These are phyloP conservation scores for Raddia guianensis DNA, from an alignment of 176 grass and related monocot genomes.

Conservation along the genomic window DNA sequence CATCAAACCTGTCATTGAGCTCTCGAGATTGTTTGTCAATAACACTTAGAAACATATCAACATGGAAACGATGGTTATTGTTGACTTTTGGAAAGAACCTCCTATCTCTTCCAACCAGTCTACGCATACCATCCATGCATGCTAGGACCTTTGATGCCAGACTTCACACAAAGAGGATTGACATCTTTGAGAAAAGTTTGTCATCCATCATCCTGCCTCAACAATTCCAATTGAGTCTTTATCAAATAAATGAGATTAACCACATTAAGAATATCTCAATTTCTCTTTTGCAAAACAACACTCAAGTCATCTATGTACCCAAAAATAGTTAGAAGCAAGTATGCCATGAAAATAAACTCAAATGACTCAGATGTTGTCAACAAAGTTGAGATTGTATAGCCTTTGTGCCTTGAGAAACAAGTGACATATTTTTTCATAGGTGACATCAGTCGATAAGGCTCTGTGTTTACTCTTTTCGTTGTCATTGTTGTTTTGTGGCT, in stretches of 20 bases:
- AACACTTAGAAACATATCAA: too few species aligned
- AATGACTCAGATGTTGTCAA: conserved; percentile 9
- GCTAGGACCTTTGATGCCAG: neutral
- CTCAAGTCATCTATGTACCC: conserved; percentile 16
- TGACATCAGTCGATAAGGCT: too few species aligned
- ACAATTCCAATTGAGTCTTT: neutral
- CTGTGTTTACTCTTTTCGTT: too few species aligned
- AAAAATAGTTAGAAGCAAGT: conserved; percentile 22
- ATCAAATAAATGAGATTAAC: neutral
- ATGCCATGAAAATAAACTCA: conserved; percentile 15
- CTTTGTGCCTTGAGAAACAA: neutral
- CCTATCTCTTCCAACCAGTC: neutral
- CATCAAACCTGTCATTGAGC: too few species aligned
- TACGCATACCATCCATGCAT: conserved; percentile 12
- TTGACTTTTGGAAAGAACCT: too few species aligned
- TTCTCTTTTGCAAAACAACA: conserved; percentile 9
- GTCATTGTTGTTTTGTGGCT: too few species aligned
- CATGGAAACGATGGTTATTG: too few species aligned
- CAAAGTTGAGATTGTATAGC: neutral
- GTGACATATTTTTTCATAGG: too few species aligned
- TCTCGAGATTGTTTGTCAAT: too few species aligned
- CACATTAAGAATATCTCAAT: conserved; percentile 7
- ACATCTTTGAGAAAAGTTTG: too few species aligned
- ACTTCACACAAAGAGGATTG: neutral
- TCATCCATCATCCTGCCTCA: neutral